Base-by-base conservation (phyloP, 208 protist species). In the Crithidia mellificae region DNA sequence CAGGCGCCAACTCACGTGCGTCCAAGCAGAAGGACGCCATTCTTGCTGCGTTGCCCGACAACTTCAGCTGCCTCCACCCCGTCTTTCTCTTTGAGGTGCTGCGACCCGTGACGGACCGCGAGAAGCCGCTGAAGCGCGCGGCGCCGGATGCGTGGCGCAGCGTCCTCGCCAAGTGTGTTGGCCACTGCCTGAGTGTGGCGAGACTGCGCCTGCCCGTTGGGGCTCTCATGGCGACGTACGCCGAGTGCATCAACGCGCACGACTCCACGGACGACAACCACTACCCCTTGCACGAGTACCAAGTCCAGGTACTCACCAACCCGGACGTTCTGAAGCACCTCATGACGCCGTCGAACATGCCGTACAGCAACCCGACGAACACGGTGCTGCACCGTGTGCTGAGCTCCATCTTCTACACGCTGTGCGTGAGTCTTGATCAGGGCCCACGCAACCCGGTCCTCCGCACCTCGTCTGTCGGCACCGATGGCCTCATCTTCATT, bases 261-360 rank as follows among this genome's bases (percentile, higher is more conserved):
- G 53, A 61, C 9, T 57, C 17, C 17, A 41, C 61, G 7, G 62
- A 81, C 1, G 49, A 73, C 24, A 52, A 59, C 47, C 65, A 80
- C 53, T 36, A 57, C 24, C 41, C 56, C 3, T 20, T 63, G 56
- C 27, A 34, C 29, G 56, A 63, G 38, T 69, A 59, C 62, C 61
- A 69, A 20, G 78, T 92, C 53, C 90, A 95, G 61, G 85, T 95
- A 27, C 74, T 90, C 25, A 90, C 83, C 4, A 84, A 84, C 62
- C 75, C 77, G 8, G 70, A 83, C 30, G 80, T 85, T 7, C 64
- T 92, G 29, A 65, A 71, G 25, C 25, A 53, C 34, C 72, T 92
- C 52, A 75, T 74, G 66, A 65, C 47, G 11, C 46, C 84, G 14
- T 38, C 58, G 8, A 49, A 74, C 47, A 61, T 87, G 55, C 76